Evolutionary conservation across 1,139 yeast genomes (phyloP).

Genomic region (Debaryomycetaceae sp.): DNA sequence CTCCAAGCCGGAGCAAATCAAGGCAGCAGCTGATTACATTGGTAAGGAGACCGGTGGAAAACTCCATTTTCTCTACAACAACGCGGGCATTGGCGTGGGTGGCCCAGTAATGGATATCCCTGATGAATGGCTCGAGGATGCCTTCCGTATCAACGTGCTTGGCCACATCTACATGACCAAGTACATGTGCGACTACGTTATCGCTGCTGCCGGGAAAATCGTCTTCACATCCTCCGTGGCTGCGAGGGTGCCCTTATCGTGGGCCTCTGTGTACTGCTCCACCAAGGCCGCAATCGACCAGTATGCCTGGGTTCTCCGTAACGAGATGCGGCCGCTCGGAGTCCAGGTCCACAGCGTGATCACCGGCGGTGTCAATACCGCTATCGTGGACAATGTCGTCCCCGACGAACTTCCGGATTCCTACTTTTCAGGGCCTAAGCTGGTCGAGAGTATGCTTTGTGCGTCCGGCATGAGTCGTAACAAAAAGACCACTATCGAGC

Average conservation of each 20-base stretch:
- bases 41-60: conserved; percentile 23
- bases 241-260: conserved; percentile 31
- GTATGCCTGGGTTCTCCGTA: conserved; percentile 20
- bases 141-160: conserved; percentile 32
- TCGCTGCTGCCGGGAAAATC: conserved; percentile 32
- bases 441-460: conserved; percentile 21
- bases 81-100: conserved; percentile 29
- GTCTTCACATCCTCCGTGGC: conserved; percentile 40
- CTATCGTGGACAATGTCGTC: conserved; percentile 20
- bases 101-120: conserved; percentile 34
- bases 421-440: conserved; percentile 28
- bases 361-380: conserved; percentile 42
- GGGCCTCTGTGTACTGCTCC: conserved; percentile 31
- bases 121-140: conserved; percentile 18
- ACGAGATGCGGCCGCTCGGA: conserved; percentile 31
- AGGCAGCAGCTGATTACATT: conserved; percentile 19
- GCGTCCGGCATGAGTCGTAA: conserved; percentile 28
- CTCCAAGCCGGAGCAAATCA: conserved; percentile 24
- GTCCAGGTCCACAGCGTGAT: conserved; percentile 35
- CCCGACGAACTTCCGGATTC: conserved; percentile 11
- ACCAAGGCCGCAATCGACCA: conserved; percentile 31
- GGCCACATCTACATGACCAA: conserved; percentile 39
- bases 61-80: conserved; percentile 31
- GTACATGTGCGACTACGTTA: conserved; percentile 26
- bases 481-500: conserved; percentile 14